These are phyloP conservation scores for Isoetes engelmannii DNA, from an alignment of 83 land plant genomes.

Conservation along the genomic window DNA sequence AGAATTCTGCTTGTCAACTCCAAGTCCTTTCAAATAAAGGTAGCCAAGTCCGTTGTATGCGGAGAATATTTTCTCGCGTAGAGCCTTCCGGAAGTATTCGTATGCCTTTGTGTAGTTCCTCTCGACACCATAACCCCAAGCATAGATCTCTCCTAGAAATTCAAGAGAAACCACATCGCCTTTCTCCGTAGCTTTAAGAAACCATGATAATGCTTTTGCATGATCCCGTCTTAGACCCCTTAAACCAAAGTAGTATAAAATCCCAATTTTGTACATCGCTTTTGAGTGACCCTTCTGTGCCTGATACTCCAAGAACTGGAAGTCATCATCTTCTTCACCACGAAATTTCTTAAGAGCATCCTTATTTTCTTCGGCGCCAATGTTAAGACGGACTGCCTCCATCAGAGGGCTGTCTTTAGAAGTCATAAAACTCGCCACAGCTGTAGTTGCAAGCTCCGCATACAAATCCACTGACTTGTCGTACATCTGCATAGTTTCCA, in stretches of 20 bases:
- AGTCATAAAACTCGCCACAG: constrained; percentile 68
- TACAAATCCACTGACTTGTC: constrained; percentile 79
- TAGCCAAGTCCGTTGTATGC: constrained; percentile 96
- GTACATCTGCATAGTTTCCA: constrained; percentile 47
- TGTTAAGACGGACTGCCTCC: constrained; percentile 71
- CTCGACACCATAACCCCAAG: constrained; percentile 88
- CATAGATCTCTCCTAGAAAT: constrained; percentile 92
- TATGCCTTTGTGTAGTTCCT: constrained; percentile 79
- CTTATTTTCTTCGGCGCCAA: constrained; percentile 88
- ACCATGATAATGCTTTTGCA: constrained; percentile 67
- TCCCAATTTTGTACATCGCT: constrained; percentile 79
- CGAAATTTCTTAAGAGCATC: constrained; percentile 74
- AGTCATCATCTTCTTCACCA: constrained; percentile 96
- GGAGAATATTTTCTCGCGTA: constrained; percentile 48
- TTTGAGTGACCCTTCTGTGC: constrained; percentile 80
- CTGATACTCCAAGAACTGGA: constrained; percentile 89
- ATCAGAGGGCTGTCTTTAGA: constrained; percentile 77
- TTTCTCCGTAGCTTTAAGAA: constrained; percentile 77
- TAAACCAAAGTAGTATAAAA: constrained; percentile 81
- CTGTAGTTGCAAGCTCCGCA: constrained; percentile 82
- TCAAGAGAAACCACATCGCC: constrained; percentile 85
- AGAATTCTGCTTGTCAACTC: constrained; percentile 77
- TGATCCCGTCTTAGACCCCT: constrained; percentile 77
- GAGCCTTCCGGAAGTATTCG: constrained; percentile 71
- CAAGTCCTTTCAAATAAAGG: constrained; percentile 82